Base-by-base conservation (phyloP, 1,139 yeast species). In the Yamadazyma dendronema region DNA sequence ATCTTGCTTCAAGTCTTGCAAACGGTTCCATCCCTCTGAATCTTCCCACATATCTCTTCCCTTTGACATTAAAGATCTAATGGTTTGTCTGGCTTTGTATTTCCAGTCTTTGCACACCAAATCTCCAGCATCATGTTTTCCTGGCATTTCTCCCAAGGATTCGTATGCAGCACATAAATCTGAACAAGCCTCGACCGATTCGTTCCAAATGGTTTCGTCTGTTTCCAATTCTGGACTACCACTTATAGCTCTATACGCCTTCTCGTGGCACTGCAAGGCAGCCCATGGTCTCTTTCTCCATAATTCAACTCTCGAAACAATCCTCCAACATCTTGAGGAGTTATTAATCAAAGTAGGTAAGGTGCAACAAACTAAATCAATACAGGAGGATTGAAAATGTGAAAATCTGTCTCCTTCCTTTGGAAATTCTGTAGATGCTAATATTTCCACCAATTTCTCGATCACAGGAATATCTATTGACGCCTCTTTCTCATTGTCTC, bases 231-330 rank as follows among this genome's bases (percentile, higher is more conserved):
- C 82, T 1, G 94, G 84, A 30, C 74, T 70, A 42, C 81, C 83
- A 1, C 81, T 63, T 17, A 78, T 60, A 0, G 92, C 84, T 48
- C 97, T 74, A 56, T 78, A 88, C 0, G 96, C 96, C 59, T 84
- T 87, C 52, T 89, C 97, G 47, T 84, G 83, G 50, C 89, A 81
- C 26, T 84, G 95, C 39, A 94, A 67, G 0, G 96, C 86, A 3
- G 77, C 76, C 96, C 97, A 88, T 14, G 96, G 96, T 48, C 75
- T 77, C 37, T 74, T 72, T 51, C 95, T 77, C 97, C 98, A 92
- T 17, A 86, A 56, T 53, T 89, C 90, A 9, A 89, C 96, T 48
- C 78, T 76, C 3, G 96, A 86, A 12, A 88, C 83, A 10, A 87
- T 61, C 55, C 88, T 77, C 96, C 97, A 92, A 38, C 87, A 68